Conservation (phyloP, 495 filamentous ascomycete species). For the Aspergillus baeticus region DNA sequence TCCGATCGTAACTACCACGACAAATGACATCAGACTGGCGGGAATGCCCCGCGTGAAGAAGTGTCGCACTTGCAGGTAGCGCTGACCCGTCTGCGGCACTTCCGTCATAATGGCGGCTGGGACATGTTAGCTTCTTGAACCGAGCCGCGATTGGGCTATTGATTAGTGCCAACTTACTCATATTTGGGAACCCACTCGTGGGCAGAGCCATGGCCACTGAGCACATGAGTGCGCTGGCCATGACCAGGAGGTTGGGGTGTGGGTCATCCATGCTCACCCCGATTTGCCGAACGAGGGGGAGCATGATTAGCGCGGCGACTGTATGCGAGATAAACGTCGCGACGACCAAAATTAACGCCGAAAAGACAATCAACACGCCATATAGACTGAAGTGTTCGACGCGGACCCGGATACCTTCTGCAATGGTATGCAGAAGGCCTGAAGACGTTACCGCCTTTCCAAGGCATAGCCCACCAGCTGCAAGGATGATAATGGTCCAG, state of each 20-base stretch:
- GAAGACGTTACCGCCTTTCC: conserved; percentile 94
- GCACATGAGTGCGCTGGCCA: conserved; percentile 72
- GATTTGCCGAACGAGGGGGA: conserved; percentile 85
- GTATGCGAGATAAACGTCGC: conserved; percentile 99
- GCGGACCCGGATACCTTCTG: conserved; percentile 64
- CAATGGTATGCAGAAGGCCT: conserved; percentile 88
- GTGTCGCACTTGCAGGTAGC: conserved; percentile 89
- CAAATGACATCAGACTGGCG: conserved; percentile 73
- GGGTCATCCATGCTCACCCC: conserved; percentile 81
- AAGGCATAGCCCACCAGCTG: conserved; percentile 87
- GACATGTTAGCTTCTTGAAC: conserved; percentile 23
- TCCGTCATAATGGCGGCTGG: conserved; percentile 99
- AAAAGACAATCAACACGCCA: conserved; percentile 82
- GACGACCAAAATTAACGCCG: conserved; percentile 81
- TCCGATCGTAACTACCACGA: conserved; percentile 80
- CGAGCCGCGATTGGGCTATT: conserved; percentile 21
- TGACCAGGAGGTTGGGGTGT: conserved; percentile 92
- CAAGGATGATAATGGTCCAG: conserved; percentile 99
- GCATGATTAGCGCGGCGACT: conserved; percentile 90
- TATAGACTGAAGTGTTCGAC: conserved; percentile 85
- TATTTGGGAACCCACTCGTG: conserved; percentile 96
- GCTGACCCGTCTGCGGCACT: conserved; percentile 82
- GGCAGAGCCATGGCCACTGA: conserved; percentile 84
- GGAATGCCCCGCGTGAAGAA: conserved; percentile 92
- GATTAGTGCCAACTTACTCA: conserved; percentile 71